Evolutionary conservation across 371 early-diverging fungal genomes (phyloP).

Genomic region (Blyttiomyces sp.): DNA sequence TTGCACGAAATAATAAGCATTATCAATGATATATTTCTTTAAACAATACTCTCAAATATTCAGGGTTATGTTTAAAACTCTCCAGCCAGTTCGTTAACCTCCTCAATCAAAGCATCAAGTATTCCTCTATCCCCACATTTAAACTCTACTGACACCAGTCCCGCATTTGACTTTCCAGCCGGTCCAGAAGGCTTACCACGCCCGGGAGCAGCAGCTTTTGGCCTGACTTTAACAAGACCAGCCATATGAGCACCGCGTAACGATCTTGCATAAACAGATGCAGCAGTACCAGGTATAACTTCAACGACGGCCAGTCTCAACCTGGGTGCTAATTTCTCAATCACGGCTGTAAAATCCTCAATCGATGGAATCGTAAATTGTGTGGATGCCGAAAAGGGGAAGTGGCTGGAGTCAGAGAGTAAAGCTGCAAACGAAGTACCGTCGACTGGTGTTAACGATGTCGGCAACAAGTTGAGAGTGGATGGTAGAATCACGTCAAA

Average conservation of each 20-base stretch:
- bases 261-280: constrained; percentile 66
- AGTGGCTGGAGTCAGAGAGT: constrained; percentile 15
- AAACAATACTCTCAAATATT: no score
- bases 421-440: constrained; percentile 15
- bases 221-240: constrained; percentile 62
- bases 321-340: constrained; percentile 7
- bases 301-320: constrained; percentile 53
- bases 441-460: constrained; percentile 5
- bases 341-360: constrained; percentile 3
- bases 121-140: constrained; percentile 66
- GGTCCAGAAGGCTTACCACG: background rate
- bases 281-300: constrained; percentile 65
- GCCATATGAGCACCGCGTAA: constrained; percentile 63
- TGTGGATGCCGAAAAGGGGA: constrained; percentile 25
- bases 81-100: no score
- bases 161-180: constrained; percentile 7
- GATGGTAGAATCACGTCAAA: constrained; percentile 18
- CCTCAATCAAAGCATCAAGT: constrained; percentile 50
- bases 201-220: background rate
- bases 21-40: no score
- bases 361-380: constrained; percentile 19
- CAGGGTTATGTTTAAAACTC: constrained; percentile 6
- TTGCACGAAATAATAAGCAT: no score
- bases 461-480: constrained; percentile 10
- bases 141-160: constrained; percentile 58